Base-by-base conservation (phyloP, 177 flowering plant genomes). In the Vitis hybrid region DNA sequence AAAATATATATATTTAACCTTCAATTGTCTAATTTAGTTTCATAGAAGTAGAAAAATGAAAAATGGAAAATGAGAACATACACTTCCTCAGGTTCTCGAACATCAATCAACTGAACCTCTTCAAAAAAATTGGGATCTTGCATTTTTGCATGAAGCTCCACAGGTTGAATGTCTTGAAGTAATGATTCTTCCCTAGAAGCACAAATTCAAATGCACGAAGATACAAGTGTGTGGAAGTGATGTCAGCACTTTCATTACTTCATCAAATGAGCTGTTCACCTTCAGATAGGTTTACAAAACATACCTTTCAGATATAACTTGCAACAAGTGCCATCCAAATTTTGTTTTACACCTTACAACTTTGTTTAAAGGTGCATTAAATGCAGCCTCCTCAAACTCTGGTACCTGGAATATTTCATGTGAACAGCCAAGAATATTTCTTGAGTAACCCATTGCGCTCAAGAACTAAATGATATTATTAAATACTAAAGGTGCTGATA, bases 1-100 rank as follows among this genome's bases (percentile, higher is more conserved):
- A 38, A 7, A 6, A 38, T 0, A 38, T 7, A 38, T 38, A 38
- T 38, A 38, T 38, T 38, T 38, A 38, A 38, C 47, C 47, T 6
- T 38, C 47, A 38, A 38, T 38, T 6, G 47, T 38, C 47, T 7
- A 38, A 38, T 38, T 38, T 38, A 38, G 47, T 38, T 38, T 38
- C 47, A 38, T 5, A 38, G 47, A 60, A 53, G 24, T 4, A 66
- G 50, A 13, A 55, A 66, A 59, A 22, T 64, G 14, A 51, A 49
- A 57, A 24, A 11, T 13, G 53, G 44, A 17, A 66, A 51, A 11
- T 24, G 57, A 20, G 65, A 47, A 57, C 92, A 71, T 90, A 95
- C 98, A 95, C 88, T 90, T 95, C 97, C 2, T 91, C 95, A 56
- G 97, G 97, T 80, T 95, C 97, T 79, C 98, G 85, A 64, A 95